These are phyloP conservation scores for Backusella morwellensis DNA, from an alignment of 192 early-diverging fungal genomes.

Conservation along the genomic window DNA sequence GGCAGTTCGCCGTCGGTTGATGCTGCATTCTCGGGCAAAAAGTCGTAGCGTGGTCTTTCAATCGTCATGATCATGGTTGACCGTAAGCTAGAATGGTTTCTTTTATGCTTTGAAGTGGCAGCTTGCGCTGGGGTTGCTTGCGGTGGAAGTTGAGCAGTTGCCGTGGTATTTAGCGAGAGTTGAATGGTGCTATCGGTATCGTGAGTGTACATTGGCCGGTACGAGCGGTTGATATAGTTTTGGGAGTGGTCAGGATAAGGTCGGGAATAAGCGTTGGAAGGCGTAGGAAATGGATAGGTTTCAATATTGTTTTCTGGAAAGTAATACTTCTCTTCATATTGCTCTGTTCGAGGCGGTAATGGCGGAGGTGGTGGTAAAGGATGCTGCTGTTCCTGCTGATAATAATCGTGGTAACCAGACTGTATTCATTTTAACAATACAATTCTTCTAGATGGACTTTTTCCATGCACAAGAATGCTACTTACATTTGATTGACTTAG, in stretches of 20 bases:
- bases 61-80: conserved; percentile 7
- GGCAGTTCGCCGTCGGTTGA: neutral
- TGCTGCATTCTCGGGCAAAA: neutral
- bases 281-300: neutral
- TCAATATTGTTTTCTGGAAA: neutral
- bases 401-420: neutral
- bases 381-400: neutral
- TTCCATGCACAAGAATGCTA: neutral
- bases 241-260: neutral
- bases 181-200: neutral
- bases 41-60: conserved; percentile 4
- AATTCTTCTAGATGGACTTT: neutral
- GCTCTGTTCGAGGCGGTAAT: neutral
- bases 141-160: neutral
- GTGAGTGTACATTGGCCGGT: neutral
- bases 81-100: neutral
- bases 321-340: neutral
- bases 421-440: neutral
- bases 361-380: neutral
- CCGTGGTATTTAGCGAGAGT: neutral
- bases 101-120: neutral
- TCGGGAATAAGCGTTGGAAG: neutral
- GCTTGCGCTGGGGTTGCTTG: neutral
- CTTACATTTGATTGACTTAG: neutral
- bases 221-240: neutral